Percentiles rank a stretch among this genome's conserved stretches.
Evolutionary conservation across 1,284 basidiomycete species (phyloP).

Genomic region (Mrakiaceae sp.): DNA sequence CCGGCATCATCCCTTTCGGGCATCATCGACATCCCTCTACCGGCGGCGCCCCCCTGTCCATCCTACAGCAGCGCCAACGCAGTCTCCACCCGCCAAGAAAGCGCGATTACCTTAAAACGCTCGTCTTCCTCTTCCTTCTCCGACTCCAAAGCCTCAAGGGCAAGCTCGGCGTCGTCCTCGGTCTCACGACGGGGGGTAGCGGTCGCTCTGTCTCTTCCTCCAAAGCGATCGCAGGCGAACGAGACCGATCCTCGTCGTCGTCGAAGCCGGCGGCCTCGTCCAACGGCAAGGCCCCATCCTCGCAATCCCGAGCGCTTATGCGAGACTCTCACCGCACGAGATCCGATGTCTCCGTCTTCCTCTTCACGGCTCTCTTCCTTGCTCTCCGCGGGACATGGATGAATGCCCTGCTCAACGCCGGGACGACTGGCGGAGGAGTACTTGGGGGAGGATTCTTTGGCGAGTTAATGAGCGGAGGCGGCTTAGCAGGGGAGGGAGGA

Average conservation of each 20-base stretch:
- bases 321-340: neutral
- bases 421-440: neutral
- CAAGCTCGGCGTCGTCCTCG: neutral
- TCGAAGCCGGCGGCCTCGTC: neutral
- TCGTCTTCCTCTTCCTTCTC: conserved; percentile 34
- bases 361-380: neutral
- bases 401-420: no score
- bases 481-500: neutral
- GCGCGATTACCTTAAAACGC: conserved; percentile 33
- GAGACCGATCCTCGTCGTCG: neutral
- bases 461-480: neutral
- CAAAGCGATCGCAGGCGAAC: neutral
- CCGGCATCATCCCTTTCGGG: neutral
- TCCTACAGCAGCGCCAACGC: no score
- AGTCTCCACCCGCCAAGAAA: conserved; percentile 24
- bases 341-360: neutral
- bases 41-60: conserved; percentile 7
- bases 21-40: neutral
- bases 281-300: neutral
- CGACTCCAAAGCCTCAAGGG: conserved; percentile 25
- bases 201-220: neutral
- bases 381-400: neutral
- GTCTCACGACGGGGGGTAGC: no score
- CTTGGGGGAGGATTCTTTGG: neutral
- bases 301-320: neutral